Percentiles rank a stretch among this genome's conserved stretches.
phyloP scores from a whole-genome alignment of 345 rosid genomes.

The Gossypium arboreum region DNA sequence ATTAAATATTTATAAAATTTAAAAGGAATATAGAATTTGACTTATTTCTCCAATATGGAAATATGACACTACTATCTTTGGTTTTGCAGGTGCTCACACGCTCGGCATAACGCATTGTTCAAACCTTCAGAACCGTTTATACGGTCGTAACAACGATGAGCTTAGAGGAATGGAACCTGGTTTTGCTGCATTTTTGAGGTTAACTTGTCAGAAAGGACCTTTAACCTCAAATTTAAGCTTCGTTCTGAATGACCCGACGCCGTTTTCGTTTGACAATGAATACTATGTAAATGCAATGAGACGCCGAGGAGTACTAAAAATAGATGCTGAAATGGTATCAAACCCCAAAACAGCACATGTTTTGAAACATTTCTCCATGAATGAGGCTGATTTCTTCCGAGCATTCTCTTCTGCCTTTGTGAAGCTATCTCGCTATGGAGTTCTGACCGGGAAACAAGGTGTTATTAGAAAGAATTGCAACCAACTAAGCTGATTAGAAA shows the following conservation, averaged over 20 bases:
- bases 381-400: conserved; percentile 32
- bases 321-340: conserved; percentile 37
- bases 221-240: conserved; percentile 30
- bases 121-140: conserved; percentile 28
- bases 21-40: too few relatives aligned
- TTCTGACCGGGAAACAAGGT: conserved; percentile 34
- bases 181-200: conserved; percentile 32
- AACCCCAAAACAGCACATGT: conserved; percentile 35
- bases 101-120: conserved; percentile 43
- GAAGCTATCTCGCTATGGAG: conserved; percentile 31
- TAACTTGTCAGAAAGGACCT: conserved; percentile 24
- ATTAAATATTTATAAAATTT: too few relatives aligned
- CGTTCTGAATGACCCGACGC: conserved; percentile 37
- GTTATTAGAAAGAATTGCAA: conserved; percentile 35
- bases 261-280: conserved; percentile 31
- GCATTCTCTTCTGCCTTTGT: conserved; percentile 42
- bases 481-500: conserved; percentile 21
- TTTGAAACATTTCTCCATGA: conserved; percentile 32
- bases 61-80: background rate
- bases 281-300: conserved; percentile 32
- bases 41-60: background rate
- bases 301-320: conserved; percentile 35
- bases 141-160: conserved; percentile 13
- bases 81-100: conserved; percentile 36
- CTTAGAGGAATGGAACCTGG: conserved; percentile 30